Conservation (phyloP, 2,329 filamentous ascomycete species). For the Xylaria arbuscula region DNA sequence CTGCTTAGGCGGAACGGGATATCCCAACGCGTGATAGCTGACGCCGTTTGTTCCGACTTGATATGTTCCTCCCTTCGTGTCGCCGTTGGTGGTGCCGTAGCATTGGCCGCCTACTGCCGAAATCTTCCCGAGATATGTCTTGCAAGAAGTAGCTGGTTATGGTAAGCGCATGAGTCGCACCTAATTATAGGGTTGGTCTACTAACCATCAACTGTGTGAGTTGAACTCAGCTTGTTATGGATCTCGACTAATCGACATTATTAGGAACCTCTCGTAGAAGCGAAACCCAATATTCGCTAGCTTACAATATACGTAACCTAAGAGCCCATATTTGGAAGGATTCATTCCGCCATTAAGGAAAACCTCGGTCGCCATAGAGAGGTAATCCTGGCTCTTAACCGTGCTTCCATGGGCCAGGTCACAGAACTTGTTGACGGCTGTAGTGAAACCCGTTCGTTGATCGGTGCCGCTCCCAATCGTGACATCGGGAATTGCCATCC, state of each 20-base stretch:
- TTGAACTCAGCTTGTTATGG: conserved; percentile 45
- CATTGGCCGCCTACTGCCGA: conserved; percentile 42
- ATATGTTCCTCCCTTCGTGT: conserved; percentile 49
- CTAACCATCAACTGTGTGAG: conserved; percentile 46
- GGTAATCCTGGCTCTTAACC: conserved; percentile 42
- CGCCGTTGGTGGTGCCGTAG: conserved; percentile 43
- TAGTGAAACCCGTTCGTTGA: conserved; percentile 43
- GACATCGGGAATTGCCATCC: conserved; percentile 47
- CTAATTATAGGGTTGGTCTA: conserved; percentile 5
- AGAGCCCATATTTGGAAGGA: conserved; percentile 43
- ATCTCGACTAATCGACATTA: conserved; percentile 44
- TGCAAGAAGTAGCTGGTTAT: conserved; percentile 41
- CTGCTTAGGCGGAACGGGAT: conserved; percentile 43
- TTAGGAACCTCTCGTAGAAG: not conserved
- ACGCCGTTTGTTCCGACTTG: conserved; percentile 45
- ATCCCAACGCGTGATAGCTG: conserved; percentile 47
- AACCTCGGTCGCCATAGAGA: conserved; percentile 49
- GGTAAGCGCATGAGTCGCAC: conserved; percentile 28
- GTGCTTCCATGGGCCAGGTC: conserved; percentile 39
- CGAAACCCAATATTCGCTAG: not conserved
- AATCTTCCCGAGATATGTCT: conserved; percentile 44
- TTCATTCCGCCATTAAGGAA: conserved; percentile 44
- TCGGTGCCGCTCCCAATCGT: conserved; percentile 45
- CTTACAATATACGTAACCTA: conserved; percentile 49
- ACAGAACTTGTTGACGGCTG: conserved; percentile 47